phyloP scores from a whole-genome alignment of 1,139 yeast species.

The Debaryomyces fabryi region DNA sequence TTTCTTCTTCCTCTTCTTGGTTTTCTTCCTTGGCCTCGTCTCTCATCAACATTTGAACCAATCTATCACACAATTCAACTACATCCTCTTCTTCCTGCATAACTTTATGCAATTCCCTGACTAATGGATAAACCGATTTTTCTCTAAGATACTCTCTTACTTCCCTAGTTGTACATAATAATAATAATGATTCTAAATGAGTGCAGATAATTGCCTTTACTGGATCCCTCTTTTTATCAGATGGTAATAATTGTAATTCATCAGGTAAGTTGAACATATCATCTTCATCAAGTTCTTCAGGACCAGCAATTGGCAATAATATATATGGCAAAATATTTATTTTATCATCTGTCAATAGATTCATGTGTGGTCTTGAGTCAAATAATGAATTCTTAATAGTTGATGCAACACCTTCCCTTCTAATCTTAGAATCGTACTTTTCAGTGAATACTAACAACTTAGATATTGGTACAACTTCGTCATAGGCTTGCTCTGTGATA shows the following conservation, averaged over 20 bases:
- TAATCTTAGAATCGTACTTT: slow-evolving; percentile 69
- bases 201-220: slow-evolving; percentile 62
- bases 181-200: slow-evolving; percentile 74
- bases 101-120: slow-evolving; percentile 81
- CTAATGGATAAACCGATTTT: slow-evolving; percentile 78
- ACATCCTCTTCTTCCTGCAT: slow-evolving; percentile 68
- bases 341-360: slow-evolving; percentile 58
- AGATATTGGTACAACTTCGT: slow-evolving; percentile 76
- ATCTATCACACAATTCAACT: slow-evolving; percentile 67
- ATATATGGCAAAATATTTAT: slow-evolving; percentile 82
- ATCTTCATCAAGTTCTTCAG: slow-evolving; percentile 78
- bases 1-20: slow-evolving; percentile 34
- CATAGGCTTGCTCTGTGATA: slow-evolving; percentile 70
- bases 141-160: slow-evolving; percentile 77
- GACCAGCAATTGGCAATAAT: slow-evolving; percentile 80
- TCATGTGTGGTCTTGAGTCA: slow-evolving; percentile 69
- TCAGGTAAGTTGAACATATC: slow-evolving; percentile 89
- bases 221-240: slow-evolving; percentile 79
- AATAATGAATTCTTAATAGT: slow-evolving; percentile 89
- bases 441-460: slow-evolving; percentile 85
- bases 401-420: slow-evolving; percentile 93
- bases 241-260: slow-evolving; percentile 77
- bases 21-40: slow-evolving; percentile 64
- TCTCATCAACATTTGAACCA: slow-evolving; percentile 88
- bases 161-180: slow-evolving; percentile 72